Conservation (phyloP, 768 basidiomycete species). For the Rhizopogon vulgaris region DNA sequence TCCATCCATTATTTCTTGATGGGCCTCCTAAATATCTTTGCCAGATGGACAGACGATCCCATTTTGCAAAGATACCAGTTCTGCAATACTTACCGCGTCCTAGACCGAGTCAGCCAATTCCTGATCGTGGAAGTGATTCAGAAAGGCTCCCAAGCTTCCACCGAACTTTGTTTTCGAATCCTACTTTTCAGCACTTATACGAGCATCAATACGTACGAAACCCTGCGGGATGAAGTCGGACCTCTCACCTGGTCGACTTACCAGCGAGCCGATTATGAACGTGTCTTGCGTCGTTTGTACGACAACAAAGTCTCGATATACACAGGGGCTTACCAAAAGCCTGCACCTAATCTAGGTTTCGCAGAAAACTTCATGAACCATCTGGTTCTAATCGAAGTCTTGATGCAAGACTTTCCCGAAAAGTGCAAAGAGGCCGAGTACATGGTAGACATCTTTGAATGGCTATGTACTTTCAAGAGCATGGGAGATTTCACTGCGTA, state of each 20-base stretch:
- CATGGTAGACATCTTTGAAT: conserved; percentile 59
- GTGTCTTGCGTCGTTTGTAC: conserved; percentile 41
- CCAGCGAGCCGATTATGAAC: conserved; percentile 43
- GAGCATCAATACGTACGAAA: conserved; percentile 66
- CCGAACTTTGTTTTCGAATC: conserved; percentile 68
- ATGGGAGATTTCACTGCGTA: conserved; percentile 73
- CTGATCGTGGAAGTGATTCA: conserved; percentile 64
- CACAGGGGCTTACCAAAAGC: conserved; percentile 66
- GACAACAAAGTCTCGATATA: conserved; percentile 45
- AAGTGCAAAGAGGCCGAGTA: conserved; percentile 45
- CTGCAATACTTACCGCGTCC: conserved; percentile 71
- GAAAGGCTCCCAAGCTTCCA: conserved; percentile 52
- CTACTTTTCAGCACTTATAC: conserved; percentile 69
- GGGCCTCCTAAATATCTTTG: background rate
- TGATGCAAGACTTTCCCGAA: conserved; percentile 54
- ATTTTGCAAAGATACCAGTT: conserved; percentile 53
- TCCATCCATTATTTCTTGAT: background rate
- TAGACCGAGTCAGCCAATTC: conserved; percentile 67
- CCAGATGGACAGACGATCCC: conserved; percentile 64
- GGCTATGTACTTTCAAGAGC: conserved; percentile 52
- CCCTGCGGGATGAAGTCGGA: conserved; percentile 45
- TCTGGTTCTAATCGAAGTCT: conserved; percentile 49
- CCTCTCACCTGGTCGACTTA: conserved; percentile 58
- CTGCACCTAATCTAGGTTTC: conserved; percentile 51
- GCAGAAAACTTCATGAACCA: conserved; percentile 51